Conservation (phyloP, 352 stramenopile genomes). For the Plasmopara halstedii region DNA sequence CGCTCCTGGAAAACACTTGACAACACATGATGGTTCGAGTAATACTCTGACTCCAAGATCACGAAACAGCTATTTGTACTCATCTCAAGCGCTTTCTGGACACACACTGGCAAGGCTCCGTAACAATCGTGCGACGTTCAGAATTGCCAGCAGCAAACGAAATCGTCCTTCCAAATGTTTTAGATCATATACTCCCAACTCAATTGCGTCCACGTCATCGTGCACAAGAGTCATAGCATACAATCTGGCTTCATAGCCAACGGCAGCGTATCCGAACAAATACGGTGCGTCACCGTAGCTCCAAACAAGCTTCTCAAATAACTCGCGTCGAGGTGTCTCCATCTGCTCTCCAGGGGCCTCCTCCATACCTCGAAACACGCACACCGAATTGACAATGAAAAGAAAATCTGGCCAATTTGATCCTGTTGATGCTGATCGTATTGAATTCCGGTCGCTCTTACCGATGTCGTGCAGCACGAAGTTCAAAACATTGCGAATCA, state of each 20-base stretch:
- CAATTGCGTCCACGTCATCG: slow-evolving; percentile 2
- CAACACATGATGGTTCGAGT: slow-evolving; percentile 17
- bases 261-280: slow-evolving; percentile 29
- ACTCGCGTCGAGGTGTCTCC: slow-evolving; percentile 11
- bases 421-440: slow-evolving; percentile 12
- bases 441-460: slow-evolving; percentile 17
- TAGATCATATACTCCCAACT: slow-evolving; percentile 8
- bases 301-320: slow-evolving; percentile 22
- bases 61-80: slow-evolving; percentile 13
- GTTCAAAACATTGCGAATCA: slow-evolving; percentile 16
- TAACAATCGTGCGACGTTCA: slow-evolving; percentile 22
- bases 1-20: slow-evolving; percentile 13
- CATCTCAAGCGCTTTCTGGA: slow-evolving; percentile 18
- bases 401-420: slow-evolving; percentile 9
- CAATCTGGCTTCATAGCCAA: slow-evolving; percentile 23
- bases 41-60: slow-evolving; percentile 11
- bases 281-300: slow-evolving; percentile 26
- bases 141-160: slow-evolving; percentile 20
- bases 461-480: slow-evolving; percentile 12
- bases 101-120: slow-evolving; percentile 21
- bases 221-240: slow-evolving; percentile 11
- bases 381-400: slow-evolving; percentile 20
- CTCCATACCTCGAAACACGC: slow-evolving; percentile 16
- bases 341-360: slow-evolving; percentile 13
- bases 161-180: slow-evolving; percentile 8